These are phyloP conservation scores for Ophiostoma sp. DNA, from an alignment of 2,329 filamentous ascomycete genomes.

Conservation along the genomic window DNA sequence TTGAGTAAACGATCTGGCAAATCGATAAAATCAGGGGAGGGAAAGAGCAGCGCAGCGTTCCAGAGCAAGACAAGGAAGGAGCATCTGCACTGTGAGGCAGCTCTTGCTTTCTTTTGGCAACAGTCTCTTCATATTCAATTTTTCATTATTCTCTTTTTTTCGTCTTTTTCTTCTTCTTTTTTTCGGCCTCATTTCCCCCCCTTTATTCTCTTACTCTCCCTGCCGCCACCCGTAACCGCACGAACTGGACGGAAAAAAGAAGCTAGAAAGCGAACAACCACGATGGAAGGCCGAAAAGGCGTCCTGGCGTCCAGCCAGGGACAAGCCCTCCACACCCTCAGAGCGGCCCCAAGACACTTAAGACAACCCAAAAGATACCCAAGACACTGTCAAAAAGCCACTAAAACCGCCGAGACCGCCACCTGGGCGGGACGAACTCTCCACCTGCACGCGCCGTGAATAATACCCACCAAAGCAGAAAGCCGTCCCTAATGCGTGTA, in stretches of 20 bases:
- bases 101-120: neutral
- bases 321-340: neutral
- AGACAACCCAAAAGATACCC: neutral
- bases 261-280: constrained; percentile 12
- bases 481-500: neutral
- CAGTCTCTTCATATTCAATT: neutral
- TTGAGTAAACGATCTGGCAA: neutral
- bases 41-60: constrained; percentile 6
- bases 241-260: constrained; percentile 20
- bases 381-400: constrained; percentile 7
- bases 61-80: constrained; percentile 4
- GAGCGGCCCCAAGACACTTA: neutral
- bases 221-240: neutral
- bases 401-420: neutral
- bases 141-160: neutral
- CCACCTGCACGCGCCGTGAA: neutral
- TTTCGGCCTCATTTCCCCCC: neutral
- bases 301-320: neutral
- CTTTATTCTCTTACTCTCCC: neutral
- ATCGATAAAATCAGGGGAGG: neutral
- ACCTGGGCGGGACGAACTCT: constrained; percentile 7
- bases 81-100: neutral
- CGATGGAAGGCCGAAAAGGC: constrained; percentile 7
- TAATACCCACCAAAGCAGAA: constrained; percentile 10
- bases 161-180: neutral